Conservation (phyloP, 352 stramenopile genomes). For the Phytophthora podocarpi region DNA sequence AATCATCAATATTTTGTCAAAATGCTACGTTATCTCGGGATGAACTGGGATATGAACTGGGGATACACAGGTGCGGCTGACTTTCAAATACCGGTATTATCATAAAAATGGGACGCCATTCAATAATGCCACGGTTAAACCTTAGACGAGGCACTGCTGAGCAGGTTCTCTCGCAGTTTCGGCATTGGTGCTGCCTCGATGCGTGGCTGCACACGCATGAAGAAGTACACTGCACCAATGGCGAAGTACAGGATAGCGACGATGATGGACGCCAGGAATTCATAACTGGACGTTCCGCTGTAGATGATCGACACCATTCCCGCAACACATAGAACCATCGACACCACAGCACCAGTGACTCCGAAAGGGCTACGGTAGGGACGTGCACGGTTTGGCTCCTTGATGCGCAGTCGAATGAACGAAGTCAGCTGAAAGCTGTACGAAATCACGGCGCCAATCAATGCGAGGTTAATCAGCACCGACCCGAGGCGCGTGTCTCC, state of each 20-base stretch:
- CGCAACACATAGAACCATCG: constrained; percentile 46
- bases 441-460: constrained; percentile 72
- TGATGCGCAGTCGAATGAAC: constrained; percentile 61
- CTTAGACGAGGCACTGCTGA: constrained; percentile 36
- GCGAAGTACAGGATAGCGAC: constrained; percentile 60
- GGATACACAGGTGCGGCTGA: too few relatives aligned
- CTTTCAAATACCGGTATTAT: too few relatives aligned
- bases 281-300: constrained; percentile 53
- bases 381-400: constrained; percentile 50
- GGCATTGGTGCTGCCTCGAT: constrained; percentile 31
- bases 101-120: not conserved
- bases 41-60: too few relatives aligned
- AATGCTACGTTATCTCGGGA: too few relatives aligned
- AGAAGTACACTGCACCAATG: constrained; percentile 53
- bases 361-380: constrained; percentile 67
- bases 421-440: constrained; percentile 61
- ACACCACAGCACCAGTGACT: constrained; percentile 48
- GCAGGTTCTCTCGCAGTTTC: constrained; percentile 52
- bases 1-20: too few relatives aligned
- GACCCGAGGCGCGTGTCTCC: constrained; percentile 61
- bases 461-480: constrained; percentile 72
- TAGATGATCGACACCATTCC: constrained; percentile 74
- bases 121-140: not conserved
- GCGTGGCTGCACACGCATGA: constrained; percentile 42
- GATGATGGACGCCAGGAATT: constrained; percentile 67